Conservation (phyloP, 257 asterid genomes). For the Nicotiana paniculata region DNA sequence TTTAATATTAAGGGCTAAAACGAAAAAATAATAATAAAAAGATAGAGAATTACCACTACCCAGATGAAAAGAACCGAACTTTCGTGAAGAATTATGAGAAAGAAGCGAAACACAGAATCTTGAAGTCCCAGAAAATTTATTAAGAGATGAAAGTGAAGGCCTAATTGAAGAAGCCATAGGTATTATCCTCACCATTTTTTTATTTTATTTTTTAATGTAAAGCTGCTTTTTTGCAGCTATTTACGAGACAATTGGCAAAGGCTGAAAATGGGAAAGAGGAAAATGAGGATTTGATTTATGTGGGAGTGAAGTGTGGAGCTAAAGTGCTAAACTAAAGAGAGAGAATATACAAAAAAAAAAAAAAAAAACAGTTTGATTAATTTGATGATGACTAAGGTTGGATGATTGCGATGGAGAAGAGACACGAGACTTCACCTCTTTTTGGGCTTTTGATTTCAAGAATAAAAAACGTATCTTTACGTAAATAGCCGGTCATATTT, state of each 20-base stretch:
- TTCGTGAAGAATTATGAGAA: conserved; percentile 23
- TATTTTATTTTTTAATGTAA: not conserved
- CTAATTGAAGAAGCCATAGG: conserved; percentile 84
- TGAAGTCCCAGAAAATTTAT: conserved; percentile 36
- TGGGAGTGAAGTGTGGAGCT: not conserved
- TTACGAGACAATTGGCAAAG: not conserved
- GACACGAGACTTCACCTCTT: not conserved
- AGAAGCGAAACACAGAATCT: conserved; percentile 35
- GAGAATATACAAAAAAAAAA: too few species aligned
- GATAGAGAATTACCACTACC: conserved; percentile 34
- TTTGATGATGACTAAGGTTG: not conserved
- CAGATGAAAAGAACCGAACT: conserved; percentile 31
- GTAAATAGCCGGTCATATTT: too few species aligned
- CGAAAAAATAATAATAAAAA: not conserved
- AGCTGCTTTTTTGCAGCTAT: conserved; percentile 2
- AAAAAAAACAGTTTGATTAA: not conserved
- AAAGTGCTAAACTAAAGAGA: not conserved
- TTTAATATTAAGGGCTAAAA: too few species aligned
- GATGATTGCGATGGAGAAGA: not conserved
- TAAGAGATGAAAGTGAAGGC: conserved; percentile 69
- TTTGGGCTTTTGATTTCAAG: not conserved
- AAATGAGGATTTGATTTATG: not conserved
- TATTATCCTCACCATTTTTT: conserved; percentile 54
- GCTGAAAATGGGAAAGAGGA: not conserved
- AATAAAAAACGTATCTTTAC: not conserved